These are phyloP conservation scores for Backusella morwellensis DNA, from an alignment of 192 early-diverging fungal species.

Conservation along the genomic window DNA sequence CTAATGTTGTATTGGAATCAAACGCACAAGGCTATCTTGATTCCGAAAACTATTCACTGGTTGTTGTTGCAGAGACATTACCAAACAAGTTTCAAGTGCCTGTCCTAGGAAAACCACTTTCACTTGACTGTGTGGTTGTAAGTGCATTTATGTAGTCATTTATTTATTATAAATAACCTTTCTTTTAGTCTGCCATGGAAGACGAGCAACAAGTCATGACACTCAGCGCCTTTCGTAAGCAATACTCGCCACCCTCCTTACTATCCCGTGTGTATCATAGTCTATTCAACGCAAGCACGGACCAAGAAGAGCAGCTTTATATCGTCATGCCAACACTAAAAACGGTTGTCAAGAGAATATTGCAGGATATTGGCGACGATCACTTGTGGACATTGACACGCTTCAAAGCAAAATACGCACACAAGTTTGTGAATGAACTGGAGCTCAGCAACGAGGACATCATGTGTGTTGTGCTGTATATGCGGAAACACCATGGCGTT, in stretches of 20 bases:
- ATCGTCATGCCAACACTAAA: neutral
- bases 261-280: neutral
- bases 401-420: neutral
- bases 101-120: conserved; percentile 18
- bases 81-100: conserved; percentile 9
- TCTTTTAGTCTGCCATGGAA: neutral
- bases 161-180: neutral
- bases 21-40: conserved; percentile 28
- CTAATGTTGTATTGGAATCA: conserved; percentile 32
- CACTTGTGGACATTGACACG: conserved; percentile 10
- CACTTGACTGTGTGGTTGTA: conserved; percentile 18
- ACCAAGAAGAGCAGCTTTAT: neutral
- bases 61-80: neutral
- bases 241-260: conserved; percentile 7
- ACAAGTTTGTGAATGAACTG: neutral
- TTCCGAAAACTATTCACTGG: neutral
- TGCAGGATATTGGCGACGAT: neutral
- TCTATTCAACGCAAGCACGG: neutral
- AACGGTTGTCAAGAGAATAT: neutral
- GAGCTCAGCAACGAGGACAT: conserved; percentile 29
- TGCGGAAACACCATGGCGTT: conserved; percentile 17
- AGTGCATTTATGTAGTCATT: neutral
- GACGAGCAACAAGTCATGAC: conserved; percentile 12
- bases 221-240: neutral
- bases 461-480: conserved; percentile 26